Conservation (phyloP, 202 grass and related monocot genomes). For the Zizania palustris region DNA sequence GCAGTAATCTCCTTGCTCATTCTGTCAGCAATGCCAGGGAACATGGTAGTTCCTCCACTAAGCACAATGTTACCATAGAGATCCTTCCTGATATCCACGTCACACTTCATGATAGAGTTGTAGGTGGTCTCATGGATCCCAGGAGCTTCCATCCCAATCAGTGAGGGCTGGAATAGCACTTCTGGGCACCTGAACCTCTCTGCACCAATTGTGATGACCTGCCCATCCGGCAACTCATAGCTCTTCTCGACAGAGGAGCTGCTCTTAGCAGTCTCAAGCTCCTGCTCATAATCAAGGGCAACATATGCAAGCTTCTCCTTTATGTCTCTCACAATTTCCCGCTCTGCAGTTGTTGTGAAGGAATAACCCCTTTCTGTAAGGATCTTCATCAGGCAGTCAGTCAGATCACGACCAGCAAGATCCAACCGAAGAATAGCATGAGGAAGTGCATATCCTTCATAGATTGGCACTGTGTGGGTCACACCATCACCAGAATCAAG, state of each 20-base stretch:
- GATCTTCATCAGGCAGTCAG: conserved; percentile 77
- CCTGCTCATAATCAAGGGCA: conserved; percentile 68
- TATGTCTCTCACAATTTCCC: conserved; percentile 84
- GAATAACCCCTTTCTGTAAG: conserved; percentile 77
- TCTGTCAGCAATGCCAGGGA: conserved; percentile 76
- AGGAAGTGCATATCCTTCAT: conserved; percentile 76
- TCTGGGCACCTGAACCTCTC: conserved; percentile 84
- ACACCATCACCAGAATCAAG: conserved; percentile 85
- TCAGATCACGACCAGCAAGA: conserved; percentile 79
- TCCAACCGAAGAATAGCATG: conserved; percentile 79
- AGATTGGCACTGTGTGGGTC: conserved; percentile 76
- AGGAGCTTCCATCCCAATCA: conserved; percentile 70
- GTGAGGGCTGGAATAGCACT: conserved; percentile 70
- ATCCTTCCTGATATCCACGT: conserved; percentile 75
- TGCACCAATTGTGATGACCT: conserved; percentile 69
- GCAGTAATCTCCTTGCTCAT: conserved; percentile 87
- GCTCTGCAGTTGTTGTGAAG: conserved; percentile 74
- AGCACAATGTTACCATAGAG: conserved; percentile 74
- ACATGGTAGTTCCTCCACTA: conserved; percentile 86
- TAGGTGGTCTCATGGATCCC: conserved; percentile 79
- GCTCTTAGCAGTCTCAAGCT: conserved; percentile 63
- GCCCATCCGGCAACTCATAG: conserved; percentile 74
- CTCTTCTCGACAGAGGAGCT: conserved; percentile 69
- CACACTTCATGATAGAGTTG: conserved; percentile 88
- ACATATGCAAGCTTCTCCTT: conserved; percentile 82